A percentile compares a stretch with the other conserved stretches of the same genome.
Evolutionary conservation across 2,329 filamentous ascomycete species (phyloP).

Genomic region (Epichloe sibirici): DNA sequence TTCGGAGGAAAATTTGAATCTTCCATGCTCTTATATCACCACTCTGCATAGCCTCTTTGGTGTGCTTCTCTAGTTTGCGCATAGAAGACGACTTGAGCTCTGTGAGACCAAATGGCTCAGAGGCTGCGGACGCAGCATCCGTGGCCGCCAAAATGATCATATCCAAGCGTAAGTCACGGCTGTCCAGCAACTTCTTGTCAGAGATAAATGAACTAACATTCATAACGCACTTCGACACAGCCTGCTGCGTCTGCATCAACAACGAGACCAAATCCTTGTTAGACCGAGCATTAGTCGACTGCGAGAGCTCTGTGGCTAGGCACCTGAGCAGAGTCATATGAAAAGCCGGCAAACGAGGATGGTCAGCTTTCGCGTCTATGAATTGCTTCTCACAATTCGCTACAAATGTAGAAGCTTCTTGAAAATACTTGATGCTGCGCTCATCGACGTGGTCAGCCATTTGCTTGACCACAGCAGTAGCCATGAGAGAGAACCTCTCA

Average conservation of each 20-base stretch:
- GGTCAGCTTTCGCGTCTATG: not conserved
- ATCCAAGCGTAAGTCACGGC: constrained; percentile 11
- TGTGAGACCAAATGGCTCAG: constrained; percentile 11
- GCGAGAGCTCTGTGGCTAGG: constrained; percentile 17
- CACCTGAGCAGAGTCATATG: constrained; percentile 25
- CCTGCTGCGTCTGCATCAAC: constrained; percentile 13
- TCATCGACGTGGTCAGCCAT: constrained; percentile 32
- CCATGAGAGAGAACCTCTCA: constrained; percentile 20
- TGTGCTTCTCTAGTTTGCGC: constrained; percentile 24
- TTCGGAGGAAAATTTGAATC: constrained; percentile 30
- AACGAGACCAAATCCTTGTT: constrained; percentile 15
- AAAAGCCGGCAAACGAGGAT: constrained; percentile 15
- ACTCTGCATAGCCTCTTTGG: constrained; percentile 19
- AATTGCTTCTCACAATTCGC: constrained; percentile 11
- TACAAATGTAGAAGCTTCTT: constrained; percentile 15
- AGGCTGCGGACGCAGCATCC: constrained; percentile 17
- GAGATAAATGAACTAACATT: constrained; percentile 15
- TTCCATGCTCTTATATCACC: constrained; percentile 33
- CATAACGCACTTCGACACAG: constrained; percentile 17
- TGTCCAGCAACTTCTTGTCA: constrained; percentile 19
- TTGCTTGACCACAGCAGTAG: constrained; percentile 25
- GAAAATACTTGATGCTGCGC: constrained; percentile 29
- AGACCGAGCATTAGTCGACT: constrained; percentile 15
- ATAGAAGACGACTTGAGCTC: constrained; percentile 19
- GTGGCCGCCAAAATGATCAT: constrained; percentile 21